phyloP scores from a whole-genome alignment of 139 green algal species.

The Prasinococcaceae sp. region DNA sequence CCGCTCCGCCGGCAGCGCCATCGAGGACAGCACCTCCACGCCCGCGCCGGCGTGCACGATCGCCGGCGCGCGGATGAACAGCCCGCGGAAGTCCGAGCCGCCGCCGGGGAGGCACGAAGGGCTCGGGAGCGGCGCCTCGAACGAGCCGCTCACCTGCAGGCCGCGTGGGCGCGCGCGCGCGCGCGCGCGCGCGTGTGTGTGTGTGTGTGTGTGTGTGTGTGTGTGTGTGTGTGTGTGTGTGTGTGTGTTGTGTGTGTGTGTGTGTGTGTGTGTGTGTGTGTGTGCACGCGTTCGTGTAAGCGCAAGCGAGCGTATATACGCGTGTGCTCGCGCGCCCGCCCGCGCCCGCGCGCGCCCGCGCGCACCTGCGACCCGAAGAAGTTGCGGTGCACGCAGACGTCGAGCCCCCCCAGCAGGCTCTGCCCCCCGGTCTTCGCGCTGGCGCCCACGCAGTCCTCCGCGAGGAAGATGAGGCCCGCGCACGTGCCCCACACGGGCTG shows the following conservation, averaged over 20 bases:
- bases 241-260: too few relatives aligned
- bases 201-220: not conserved
- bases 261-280: too few relatives aligned
- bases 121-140: constrained; percentile 65
- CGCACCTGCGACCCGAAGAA: constrained; percentile 89
- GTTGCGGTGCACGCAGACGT: constrained; percentile 84
- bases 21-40: constrained; percentile 88
- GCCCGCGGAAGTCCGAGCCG: constrained; percentile 41
- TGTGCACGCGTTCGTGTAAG: too few relatives aligned
- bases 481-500: constrained; percentile 92
- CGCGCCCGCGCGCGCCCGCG: too few relatives aligned
- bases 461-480: constrained; percentile 95
- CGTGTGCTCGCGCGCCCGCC: too few relatives aligned
- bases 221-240: too few relatives aligned
- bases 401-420: constrained; percentile 75
- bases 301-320: too few relatives aligned
- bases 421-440: constrained; percentile 79
- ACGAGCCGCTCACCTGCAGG: constrained; percentile 79
- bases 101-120: constrained; percentile 31
- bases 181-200: not conserved
- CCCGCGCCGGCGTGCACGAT: constrained; percentile 50
- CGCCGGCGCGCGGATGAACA: constrained; percentile 92
- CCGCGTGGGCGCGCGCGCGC: too few relatives aligned
- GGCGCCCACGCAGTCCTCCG: constrained; percentile 33
- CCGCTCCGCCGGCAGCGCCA: too few relatives aligned